A percentile compares a stretch with the other conserved stretches of the same genome.
These are phyloP conservation scores for Aureobasidium uvarum DNA, from an alignment of 2,329 filamentous ascomycete species.

Conservation along the genomic window DNA sequence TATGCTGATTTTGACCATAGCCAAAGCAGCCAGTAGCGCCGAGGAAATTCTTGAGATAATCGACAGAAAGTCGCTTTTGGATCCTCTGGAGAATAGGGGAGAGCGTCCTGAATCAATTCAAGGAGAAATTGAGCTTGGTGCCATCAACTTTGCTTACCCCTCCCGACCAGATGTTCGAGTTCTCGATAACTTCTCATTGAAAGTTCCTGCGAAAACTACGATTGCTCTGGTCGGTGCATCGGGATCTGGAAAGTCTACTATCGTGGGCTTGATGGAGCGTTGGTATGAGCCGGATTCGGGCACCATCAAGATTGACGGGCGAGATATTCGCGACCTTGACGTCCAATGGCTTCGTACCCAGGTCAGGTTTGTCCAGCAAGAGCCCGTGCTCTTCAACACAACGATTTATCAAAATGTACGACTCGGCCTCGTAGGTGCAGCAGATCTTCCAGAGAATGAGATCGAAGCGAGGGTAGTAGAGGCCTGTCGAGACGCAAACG, in stretches of 20 bases:
- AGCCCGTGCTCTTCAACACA: constrained; percentile 87
- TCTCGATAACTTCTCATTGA: constrained; percentile 84
- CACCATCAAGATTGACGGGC: constrained; percentile 76
- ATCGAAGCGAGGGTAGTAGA: constrained; percentile 76
- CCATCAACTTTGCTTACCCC: constrained; percentile 87
- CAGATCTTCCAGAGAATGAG: constrained; percentile 80
- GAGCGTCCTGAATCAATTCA: constrained; percentile 67
- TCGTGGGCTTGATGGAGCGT: constrained; percentile 80
- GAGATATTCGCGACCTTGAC: constrained; percentile 82
- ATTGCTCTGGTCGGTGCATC: constrained; percentile 96
- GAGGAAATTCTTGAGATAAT: constrained; percentile 93
- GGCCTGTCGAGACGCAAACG: constrained; percentile 89
- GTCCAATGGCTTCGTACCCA: constrained; percentile 86
- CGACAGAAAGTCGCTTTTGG: constrained; percentile 79
- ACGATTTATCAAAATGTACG: constrained; percentile 81
- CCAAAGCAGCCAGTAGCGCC: constrained; percentile 75
- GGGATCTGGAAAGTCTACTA: constrained; percentile 93
- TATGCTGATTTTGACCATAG: constrained; percentile 36
- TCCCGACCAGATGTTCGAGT: constrained; percentile 88
- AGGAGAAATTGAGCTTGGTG: constrained; percentile 81
- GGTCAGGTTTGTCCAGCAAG: constrained; percentile 92
- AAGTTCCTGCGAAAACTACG: constrained; percentile 88
- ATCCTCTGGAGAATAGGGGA: constrained; percentile 71
- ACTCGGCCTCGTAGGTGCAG: constrained; percentile 46
- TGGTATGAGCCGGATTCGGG: constrained; percentile 85